phyloP scores from a whole-genome alignment of 805 yeast genomes.

The Ogataea parapolymorpha region DNA sequence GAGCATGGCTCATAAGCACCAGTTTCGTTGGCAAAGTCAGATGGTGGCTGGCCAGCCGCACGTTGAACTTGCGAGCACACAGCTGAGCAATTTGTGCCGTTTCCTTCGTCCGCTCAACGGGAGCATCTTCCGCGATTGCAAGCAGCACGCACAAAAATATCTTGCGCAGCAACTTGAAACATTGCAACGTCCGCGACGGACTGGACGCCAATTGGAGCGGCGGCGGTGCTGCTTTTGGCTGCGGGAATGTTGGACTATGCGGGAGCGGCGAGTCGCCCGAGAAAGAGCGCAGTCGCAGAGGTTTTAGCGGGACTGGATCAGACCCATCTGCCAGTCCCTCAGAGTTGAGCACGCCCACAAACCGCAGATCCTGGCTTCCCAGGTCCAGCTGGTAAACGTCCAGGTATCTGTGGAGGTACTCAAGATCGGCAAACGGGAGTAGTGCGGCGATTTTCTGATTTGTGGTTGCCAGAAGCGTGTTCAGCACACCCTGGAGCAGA shows the following conservation, averaged over 20 bases:
- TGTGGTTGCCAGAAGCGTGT: constrained; percentile 19
- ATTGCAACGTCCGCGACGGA: constrained; percentile 17
- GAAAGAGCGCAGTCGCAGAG: constrained; percentile 21
- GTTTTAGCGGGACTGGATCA: constrained; percentile 13
- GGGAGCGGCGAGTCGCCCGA: constrained; percentile 14
- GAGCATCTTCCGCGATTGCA: constrained; percentile 18
- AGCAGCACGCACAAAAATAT: constrained; percentile 24
- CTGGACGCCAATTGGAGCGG: constrained; percentile 15
- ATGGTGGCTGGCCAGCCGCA: background rate
- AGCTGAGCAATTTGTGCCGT: constrained; percentile 9
- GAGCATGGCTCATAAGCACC: constrained; percentile 12
- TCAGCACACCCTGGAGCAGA: constrained; percentile 17
- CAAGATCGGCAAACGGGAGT: constrained; percentile 17
- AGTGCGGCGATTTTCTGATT: constrained; percentile 16
- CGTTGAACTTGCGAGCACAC: constrained; percentile 20
- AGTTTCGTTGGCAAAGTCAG: constrained; percentile 12
- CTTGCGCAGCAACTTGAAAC: constrained; percentile 20
- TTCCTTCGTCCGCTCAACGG: constrained; percentile 3
- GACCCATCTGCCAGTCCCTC: constrained; percentile 5
- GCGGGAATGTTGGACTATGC: constrained; percentile 3
- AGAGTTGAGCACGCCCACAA: constrained; percentile 22
- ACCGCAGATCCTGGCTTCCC: constrained; percentile 18
- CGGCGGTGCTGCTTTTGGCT: background rate
- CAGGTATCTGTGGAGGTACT: constrained; percentile 21
- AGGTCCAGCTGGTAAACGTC: constrained; percentile 27